A percentile compares a stretch with the other conserved stretches of the same genome.
These are phyloP conservation scores for Pilobolus umbonatus DNA, from an alignment of 192 early-diverging fungal species.

Conservation along the genomic window DNA sequence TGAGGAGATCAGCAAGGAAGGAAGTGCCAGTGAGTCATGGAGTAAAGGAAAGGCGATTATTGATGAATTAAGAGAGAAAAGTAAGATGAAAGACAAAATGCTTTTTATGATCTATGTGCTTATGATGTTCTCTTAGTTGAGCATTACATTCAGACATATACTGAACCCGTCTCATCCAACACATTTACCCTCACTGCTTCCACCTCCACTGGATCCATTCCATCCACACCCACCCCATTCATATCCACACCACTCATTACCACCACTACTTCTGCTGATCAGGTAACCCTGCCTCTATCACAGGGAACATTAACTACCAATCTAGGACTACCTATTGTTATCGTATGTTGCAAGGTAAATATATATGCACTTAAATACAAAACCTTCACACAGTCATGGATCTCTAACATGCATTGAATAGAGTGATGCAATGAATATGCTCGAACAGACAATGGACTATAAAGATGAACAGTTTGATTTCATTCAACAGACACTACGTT, in stretches of 20 bases:
- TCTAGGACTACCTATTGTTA: slow-evolving; percentile 79
- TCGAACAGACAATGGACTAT: slow-evolving; percentile 81
- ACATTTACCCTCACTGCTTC: slow-evolving; percentile 15
- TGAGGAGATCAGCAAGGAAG: slow-evolving; percentile 49
- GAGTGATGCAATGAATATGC: slow-evolving; percentile 60
- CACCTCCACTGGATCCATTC: slow-evolving; percentile 28
- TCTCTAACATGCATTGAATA: neutral
- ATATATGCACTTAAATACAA: neutral
- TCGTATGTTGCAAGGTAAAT: slow-evolving; percentile 81
- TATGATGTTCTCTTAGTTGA: slow-evolving; percentile 44
- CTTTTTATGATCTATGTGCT: neutral
- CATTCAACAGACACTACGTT: slow-evolving; percentile 88
- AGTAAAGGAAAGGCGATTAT: slow-evolving; percentile 61
- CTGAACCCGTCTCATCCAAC: slow-evolving; percentile 40
- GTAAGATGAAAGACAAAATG: slow-evolving; percentile 26
- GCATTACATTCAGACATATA: slow-evolving; percentile 66
- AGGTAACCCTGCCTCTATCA: slow-evolving; percentile 68
- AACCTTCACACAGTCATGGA: neutral
- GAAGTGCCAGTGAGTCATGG: slow-evolving; percentile 47
- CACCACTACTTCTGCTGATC: slow-evolving; percentile 38
- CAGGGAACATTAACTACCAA: slow-evolving; percentile 80
- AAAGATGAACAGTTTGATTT: slow-evolving; percentile 94
- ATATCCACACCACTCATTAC: slow-evolving; percentile 29
- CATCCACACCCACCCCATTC: slow-evolving; percentile 24
- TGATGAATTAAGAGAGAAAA: slow-evolving; percentile 64